Evolutionary conservation across 1,139 yeast species (phyloP).

Genomic region (Sugiyamaella neomexicana): DNA sequence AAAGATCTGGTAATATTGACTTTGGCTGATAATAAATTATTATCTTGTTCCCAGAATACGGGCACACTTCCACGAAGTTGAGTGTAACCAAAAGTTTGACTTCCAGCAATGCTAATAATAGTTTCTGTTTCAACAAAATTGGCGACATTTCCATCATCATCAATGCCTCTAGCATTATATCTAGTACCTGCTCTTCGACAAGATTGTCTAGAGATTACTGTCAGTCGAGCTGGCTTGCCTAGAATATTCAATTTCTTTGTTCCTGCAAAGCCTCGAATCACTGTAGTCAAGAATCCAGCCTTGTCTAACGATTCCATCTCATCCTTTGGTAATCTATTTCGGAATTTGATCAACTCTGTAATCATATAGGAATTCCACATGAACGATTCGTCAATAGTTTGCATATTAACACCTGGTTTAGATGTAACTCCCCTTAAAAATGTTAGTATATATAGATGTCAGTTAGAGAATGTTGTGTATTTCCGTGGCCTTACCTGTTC

Average conservation of each 20-base stretch:
- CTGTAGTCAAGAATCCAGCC: conserved; percentile 82
- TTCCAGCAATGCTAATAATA: conserved; percentile 57
- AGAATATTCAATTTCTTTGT: conserved; percentile 59
- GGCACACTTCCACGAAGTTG: conserved; percentile 96
- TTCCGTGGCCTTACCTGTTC: conserved; percentile 44
- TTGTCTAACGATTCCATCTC: conserved; percentile 63
- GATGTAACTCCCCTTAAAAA: conserved; percentile 10
- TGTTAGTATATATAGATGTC: background rate
- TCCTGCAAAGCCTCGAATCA: conserved; percentile 91
- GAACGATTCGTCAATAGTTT: conserved; percentile 63
- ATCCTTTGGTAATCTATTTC: conserved; percentile 64
- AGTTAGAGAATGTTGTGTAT: background rate
- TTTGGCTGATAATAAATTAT: conserved; percentile 72
- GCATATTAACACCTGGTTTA: conserved; percentile 34
- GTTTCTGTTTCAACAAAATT: conserved; percentile 95
- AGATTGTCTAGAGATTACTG: conserved; percentile 87
- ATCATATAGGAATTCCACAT: conserved; percentile 98
- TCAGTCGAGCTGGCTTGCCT: conserved; percentile 55
- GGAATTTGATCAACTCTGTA: conserved; percentile 73
- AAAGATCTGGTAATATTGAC: conserved; percentile 82
- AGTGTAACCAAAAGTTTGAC: conserved; percentile 68
- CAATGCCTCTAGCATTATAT: conserved; percentile 90
- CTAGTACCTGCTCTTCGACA: conserved; percentile 97
- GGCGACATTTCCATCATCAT: conserved; percentile 93
- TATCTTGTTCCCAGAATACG: conserved; percentile 96